These are phyloP conservation scores for Neurospora africana DNA, from an alignment of 495 filamentous ascomycete species.

Conservation along the genomic window DNA sequence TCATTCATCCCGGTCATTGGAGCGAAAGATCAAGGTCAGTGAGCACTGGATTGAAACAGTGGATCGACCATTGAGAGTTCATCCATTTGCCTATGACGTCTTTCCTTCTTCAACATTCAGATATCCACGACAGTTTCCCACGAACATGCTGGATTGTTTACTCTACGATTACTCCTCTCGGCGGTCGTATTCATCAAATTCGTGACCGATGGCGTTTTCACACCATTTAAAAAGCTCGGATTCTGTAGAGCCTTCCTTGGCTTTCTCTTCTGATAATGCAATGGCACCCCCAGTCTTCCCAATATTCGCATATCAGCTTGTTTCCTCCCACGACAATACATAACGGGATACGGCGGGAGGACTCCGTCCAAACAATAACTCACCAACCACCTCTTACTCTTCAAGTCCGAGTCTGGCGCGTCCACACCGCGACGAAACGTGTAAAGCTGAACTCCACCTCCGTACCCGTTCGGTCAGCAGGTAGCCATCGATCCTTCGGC, in stretches of 20 bases:
- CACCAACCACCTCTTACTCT: not conserved
- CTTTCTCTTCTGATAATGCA: not conserved
- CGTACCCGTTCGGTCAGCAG: not conserved
- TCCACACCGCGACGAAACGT: not conserved
- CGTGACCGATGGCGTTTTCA: not conserved
- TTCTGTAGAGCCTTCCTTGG: not conserved
- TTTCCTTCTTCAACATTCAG: not conserved
- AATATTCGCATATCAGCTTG: not conserved
- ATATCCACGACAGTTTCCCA: not conserved
- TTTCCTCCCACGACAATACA: not conserved
- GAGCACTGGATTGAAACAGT: not conserved
- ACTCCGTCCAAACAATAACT: not conserved
- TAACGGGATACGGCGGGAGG: not conserved
- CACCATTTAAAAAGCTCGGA: not conserved
- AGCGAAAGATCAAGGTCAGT: not conserved
- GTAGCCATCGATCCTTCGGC: not conserved
- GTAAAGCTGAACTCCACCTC: not conserved
- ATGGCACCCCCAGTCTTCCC: not conserved
- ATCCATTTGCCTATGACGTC: not conserved
- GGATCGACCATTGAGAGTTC: not conserved
- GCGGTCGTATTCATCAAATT: not conserved
- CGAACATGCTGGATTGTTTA: not conserved
- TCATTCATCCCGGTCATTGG: not conserved
- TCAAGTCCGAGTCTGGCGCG: not conserved
- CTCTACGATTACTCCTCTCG: not conserved